Conservation (phyloP, 164 flowering plant species). For the Macadamia tetraphylla region DNA sequence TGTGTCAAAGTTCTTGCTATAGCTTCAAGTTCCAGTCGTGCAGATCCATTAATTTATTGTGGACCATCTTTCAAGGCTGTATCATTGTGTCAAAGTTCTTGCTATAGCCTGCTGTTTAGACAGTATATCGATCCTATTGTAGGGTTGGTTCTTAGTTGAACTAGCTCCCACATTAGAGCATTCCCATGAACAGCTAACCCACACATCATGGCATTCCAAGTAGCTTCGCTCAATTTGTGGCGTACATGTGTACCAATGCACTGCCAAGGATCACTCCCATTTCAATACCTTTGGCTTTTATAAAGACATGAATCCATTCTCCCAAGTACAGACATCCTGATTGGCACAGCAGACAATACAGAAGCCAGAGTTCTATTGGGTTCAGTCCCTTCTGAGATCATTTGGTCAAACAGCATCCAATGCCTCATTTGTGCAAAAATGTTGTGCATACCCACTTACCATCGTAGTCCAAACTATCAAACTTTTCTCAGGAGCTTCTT, state of each 20-base stretch:
- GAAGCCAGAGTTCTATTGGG: constrained; percentile 50
- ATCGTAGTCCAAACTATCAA: constrained; percentile 57
- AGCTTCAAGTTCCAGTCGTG: too few species aligned
- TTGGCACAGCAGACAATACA: constrained; percentile 63
- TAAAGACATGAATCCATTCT: constrained; percentile 35
- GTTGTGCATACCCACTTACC: constrained; percentile 59
- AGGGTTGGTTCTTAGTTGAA: too few species aligned
- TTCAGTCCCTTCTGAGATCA: constrained; percentile 41
- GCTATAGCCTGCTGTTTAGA: too few species aligned
- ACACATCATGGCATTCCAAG: constrained; percentile 69
- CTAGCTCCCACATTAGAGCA: constrained; percentile 10
- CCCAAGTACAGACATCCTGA: constrained; percentile 49
- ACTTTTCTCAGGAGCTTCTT: constrained; percentile 39
- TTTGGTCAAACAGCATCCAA: constrained; percentile 43
- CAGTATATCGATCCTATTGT: too few species aligned
- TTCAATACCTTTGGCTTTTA: constrained; percentile 31
- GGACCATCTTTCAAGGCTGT: too few species aligned
- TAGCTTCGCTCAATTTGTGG: constrained; percentile 48
- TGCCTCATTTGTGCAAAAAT: constrained; percentile 36
- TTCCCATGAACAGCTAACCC: constrained; percentile 63
- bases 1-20: too few species aligned
- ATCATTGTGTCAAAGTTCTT: too few species aligned
- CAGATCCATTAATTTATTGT: too few species aligned
- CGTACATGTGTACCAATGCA: constrained; percentile 69
- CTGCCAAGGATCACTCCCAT: constrained; percentile 53